phyloP scores from a whole-genome alignment of 2,329 filamentous ascomycete genomes.

The Remersonia thermophila region DNA sequence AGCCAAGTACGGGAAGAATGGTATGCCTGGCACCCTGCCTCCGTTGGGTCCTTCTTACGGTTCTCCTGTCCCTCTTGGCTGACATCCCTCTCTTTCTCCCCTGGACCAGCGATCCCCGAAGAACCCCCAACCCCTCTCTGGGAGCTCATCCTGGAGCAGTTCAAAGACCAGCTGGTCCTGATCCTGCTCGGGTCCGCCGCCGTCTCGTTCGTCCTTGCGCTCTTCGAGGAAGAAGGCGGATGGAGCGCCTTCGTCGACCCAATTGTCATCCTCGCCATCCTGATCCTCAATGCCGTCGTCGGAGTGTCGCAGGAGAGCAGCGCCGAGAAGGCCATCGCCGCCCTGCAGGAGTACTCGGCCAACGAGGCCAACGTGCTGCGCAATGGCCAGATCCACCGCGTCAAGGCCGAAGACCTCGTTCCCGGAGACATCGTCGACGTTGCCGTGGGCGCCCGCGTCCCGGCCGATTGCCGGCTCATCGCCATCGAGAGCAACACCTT shows the following conservation, averaged over 20 bases:
- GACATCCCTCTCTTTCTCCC: conserved; percentile 7
- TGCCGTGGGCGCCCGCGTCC: conserved; percentile 81
- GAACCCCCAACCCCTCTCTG: conserved; percentile 92
- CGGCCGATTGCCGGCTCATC: conserved; percentile 84
- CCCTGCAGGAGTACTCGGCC: conserved; percentile 95
- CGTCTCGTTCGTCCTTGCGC: conserved; percentile 82
- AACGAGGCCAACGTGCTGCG: conserved; percentile 93
- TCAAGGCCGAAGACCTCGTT: conserved; percentile 95
- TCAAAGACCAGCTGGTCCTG: conserved; percentile 96
- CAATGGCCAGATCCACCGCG: conserved; percentile 60
- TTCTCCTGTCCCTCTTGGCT: conserved; percentile 4
- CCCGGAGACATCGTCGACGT: conserved; percentile 87
- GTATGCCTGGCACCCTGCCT: conserved; percentile 29
- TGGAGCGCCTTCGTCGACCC: conserved; percentile 98
- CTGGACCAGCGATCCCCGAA: conserved; percentile 54
- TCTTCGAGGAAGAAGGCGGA: conserved; percentile 86
- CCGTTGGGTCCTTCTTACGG: neutral
- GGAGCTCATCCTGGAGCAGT: conserved; percentile 95
- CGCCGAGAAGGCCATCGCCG: conserved; percentile 95
- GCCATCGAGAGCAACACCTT: conserved; percentile 96
- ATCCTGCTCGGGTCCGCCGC: conserved; percentile 88
- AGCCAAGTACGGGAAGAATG: conserved; percentile 52
- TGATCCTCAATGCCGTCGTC: conserved; percentile 92
- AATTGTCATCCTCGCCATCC: conserved; percentile 90
- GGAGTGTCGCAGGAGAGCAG: conserved; percentile 98